These are phyloP conservation scores for Lophium mytilinum DNA, from an alignment of 495 filamentous ascomycete genomes.

Conservation along the genomic window DNA sequence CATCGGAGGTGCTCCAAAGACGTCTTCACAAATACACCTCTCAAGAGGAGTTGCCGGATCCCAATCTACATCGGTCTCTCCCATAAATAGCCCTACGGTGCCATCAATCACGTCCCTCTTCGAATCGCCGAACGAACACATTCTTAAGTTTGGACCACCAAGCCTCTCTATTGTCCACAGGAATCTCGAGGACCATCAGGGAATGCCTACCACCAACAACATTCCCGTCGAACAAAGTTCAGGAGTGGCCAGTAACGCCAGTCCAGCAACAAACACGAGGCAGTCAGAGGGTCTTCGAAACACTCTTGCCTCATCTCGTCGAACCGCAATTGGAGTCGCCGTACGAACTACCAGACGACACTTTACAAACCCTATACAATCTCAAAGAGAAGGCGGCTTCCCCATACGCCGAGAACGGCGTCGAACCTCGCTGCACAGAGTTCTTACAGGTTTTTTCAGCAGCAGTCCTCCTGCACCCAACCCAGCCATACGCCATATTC, in stretches of 20 bases:
- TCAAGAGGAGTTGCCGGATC: slow-evolving; percentile 34
- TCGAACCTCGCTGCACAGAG: slow-evolving; percentile 9
- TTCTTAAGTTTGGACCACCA: slow-evolving; percentile 9
- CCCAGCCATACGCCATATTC: not conserved
- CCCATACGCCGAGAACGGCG: slow-evolving; percentile 7
- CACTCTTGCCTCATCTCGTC: slow-evolving; percentile 5
- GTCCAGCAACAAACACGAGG: not conserved
- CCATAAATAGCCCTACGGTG: not conserved
- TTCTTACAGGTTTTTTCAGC: slow-evolving; percentile 13
- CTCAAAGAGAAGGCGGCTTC: slow-evolving; percentile 2
- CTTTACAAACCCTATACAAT: slow-evolving; percentile 6
- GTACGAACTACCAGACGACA: not conserved
- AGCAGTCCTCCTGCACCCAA: not conserved
- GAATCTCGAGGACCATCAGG: no score
- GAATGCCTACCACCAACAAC: not conserved
- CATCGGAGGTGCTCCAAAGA: slow-evolving; percentile 23
- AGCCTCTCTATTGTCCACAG: not conserved
- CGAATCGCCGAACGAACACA: slow-evolving; percentile 22
- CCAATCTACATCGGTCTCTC: slow-evolving; percentile 16
- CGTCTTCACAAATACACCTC: slow-evolving; percentile 40
- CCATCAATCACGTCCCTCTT: slow-evolving; percentile 25
- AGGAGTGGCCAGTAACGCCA: not conserved
- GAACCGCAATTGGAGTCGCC: not conserved
- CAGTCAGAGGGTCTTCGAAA: slow-evolving; percentile 8
- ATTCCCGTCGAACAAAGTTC: not conserved